Base-by-base conservation (phyloP, 306 rosid genomes). In the Sicyos edulis region DNA sequence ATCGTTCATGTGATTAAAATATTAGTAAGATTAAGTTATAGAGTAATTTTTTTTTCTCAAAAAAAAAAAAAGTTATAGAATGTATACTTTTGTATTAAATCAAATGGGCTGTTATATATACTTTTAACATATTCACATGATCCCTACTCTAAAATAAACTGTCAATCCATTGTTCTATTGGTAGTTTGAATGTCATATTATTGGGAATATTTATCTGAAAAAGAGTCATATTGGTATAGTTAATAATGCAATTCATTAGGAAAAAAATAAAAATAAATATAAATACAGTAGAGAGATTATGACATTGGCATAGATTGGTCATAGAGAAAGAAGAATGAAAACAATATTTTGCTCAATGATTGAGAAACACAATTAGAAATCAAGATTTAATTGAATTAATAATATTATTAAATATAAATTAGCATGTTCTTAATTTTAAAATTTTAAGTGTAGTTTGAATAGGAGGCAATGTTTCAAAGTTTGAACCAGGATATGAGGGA, bases 391-490 rank as follows among this genome's bases (percentile, higher is more conserved):
- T 84, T 68, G 77, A 70, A 47, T n/a, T 63, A 54, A 57, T 34
- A 17, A 19, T 2, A 15, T 14, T 16, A 62, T 61, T 17, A 54
- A 75, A 70, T 55, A 80, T 32, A 64, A 67, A 77, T 72, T 32
- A 34, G n/a, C 15, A 26, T 17, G 17, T 70, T 42, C 8, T 24
- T 21, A 49, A 60, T 62, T 42, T 67, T 44, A 70, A 75, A 78
- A 32, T 73, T 44, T 71, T 40, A 58, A 13, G 26, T 90, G 97
- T 86, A 83, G 97, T 87, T 85, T 86, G 96, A 95, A 87, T 34
- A 77, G 92, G 96, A 80, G 82, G 92, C 99, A 95, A 17, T 81
- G 70, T 54, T 95, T 95, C 99, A 89, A 87, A 88, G 91, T 81
- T 85, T 80, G 67, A 81, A 80, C 83, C 96, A 77, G 75, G 78